phyloP scores from a whole-genome alignment of 805 yeast species.

The Cyberlindnera maritima region DNA sequence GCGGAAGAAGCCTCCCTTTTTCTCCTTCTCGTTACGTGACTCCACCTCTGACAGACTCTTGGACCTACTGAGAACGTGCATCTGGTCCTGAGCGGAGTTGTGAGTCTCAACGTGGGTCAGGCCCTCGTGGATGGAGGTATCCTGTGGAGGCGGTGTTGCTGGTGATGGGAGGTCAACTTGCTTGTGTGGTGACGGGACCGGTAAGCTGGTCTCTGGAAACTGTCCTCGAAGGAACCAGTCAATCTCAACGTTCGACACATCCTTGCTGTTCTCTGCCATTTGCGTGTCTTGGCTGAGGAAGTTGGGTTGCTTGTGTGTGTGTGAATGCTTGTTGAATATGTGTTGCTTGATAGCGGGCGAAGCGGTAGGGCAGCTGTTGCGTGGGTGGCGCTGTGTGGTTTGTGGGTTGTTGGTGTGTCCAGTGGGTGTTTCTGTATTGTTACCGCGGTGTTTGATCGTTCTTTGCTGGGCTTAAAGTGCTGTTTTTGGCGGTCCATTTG shows the following conservation, averaged over 20 bases:
- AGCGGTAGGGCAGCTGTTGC: too few species aligned
- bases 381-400: too few species aligned
- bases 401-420: too few species aligned
- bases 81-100: slow-evolving; percentile 4
- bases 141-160: slow-evolving; percentile 1
- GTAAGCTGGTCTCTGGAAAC: slow-evolving; percentile 16
- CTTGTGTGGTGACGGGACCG: slow-evolving; percentile 8
- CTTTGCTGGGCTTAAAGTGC: too few species aligned
- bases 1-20: slow-evolving; percentile 36
- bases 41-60: slow-evolving; percentile 30
- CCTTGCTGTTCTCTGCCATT: slow-evolving; percentile 13
- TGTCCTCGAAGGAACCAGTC: slow-evolving; percentile 49
- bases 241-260: slow-evolving; percentile 42
- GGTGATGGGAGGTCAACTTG: slow-evolving; percentile 6
- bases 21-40: slow-evolving; percentile 15
- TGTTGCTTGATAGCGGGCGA: too few species aligned
- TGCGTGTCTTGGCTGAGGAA: not conserved
- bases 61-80: slow-evolving; percentile 26
- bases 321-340: not conserved
- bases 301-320: not conserved
- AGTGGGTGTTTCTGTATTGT: too few species aligned
- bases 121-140: slow-evolving; percentile 12
- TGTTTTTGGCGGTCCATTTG: too few species aligned
- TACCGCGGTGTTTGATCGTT: too few species aligned
- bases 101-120: not conserved